These are phyloP conservation scores for Suhomyces wounanorum DNA, from an alignment of 1,139 yeast genomes.

Conservation along the genomic window DNA sequence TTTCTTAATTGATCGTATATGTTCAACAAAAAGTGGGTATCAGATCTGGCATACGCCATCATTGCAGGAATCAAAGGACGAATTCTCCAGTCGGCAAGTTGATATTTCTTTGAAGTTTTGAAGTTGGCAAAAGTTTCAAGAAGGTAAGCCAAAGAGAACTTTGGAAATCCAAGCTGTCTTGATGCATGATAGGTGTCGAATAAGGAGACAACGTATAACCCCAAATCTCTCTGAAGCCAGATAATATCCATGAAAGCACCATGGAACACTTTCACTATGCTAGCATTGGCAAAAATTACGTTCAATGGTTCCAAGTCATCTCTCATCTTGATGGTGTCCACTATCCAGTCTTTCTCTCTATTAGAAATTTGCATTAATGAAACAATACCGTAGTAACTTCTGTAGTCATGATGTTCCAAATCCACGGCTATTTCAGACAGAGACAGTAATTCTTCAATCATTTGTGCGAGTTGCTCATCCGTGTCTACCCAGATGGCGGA, in stretches of 20 bases:
- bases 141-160: conserved; percentile 80
- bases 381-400: conserved; percentile 88
- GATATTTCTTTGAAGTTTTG: conserved; percentile 91
- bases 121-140: conserved; percentile 80
- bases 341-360: conserved; percentile 77
- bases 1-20: conserved; percentile 78
- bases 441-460: conserved; percentile 55
- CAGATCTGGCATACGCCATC: conserved; percentile 89
- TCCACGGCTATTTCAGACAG: conserved; percentile 85
- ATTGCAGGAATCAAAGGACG: conserved; percentile 81
- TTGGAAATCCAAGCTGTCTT: conserved; percentile 72
- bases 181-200: conserved; percentile 96
- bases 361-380: conserved; percentile 93
- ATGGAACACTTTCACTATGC: conserved; percentile 83
- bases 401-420: conserved; percentile 91
- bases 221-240: conserved; percentile 96
- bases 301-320: conserved; percentile 72
- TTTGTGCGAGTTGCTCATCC: conserved; percentile 47
- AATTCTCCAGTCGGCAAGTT: conserved; percentile 94
- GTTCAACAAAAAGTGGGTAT: conserved; percentile 85
- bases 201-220: conserved; percentile 82
- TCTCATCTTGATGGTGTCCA: conserved; percentile 75
- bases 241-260: conserved; percentile 97
- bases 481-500: conserved; percentile 74
- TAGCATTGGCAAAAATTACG: conserved; percentile 76